Percentiles rank a stretch among this genome's conserved stretches.
Evolutionary conservation across 1,139 yeast genomes (phyloP).

Genomic region (Geotrichum klebahnii): DNA sequence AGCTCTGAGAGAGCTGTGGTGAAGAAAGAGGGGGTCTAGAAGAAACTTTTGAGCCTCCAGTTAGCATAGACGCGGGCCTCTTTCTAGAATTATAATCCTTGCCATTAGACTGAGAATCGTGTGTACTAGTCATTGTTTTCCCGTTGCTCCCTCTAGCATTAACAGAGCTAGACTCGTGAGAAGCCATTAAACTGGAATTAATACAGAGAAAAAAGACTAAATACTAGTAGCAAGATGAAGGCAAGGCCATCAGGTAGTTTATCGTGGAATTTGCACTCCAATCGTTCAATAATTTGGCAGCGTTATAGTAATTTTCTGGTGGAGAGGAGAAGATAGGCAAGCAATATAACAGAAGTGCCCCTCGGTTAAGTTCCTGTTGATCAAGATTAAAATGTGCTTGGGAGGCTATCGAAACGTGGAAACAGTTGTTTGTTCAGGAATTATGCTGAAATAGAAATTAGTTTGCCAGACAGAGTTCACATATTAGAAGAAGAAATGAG

Average conservation of each 20-base stretch:
- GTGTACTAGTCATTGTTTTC: neutral
- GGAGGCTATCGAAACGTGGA: too few relatives aligned
- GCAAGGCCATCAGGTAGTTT: neutral
- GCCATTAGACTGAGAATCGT: neutral
- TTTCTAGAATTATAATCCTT: neutral
- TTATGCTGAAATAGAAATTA: neutral
- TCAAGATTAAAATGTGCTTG: too few relatives aligned
- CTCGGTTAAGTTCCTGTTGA: neutral
- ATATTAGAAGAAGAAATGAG: neutral
- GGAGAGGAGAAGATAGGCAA: too few relatives aligned
- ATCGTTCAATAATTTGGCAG: too few relatives aligned
- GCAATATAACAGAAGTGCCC: neutral
- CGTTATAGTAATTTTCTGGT: too few relatives aligned
- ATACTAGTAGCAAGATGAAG: neutral
- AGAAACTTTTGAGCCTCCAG: neutral
- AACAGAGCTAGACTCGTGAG: neutral
- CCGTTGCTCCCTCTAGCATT: neutral
- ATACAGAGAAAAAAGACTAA: neutral
- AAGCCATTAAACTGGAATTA: neutral
- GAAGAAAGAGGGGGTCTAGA: neutral
- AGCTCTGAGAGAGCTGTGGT: neutral
- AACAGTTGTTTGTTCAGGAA: neutral
- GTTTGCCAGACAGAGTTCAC: neutral
- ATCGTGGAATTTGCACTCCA: neutral
- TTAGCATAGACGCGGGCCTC: conserved; percentile 5